A percentile compares a stretch with the other conserved stretches of the same genome.
Conservation (phyloP, 768 basidiomycete genomes). For the Boletus vinaceobasis region DNA sequence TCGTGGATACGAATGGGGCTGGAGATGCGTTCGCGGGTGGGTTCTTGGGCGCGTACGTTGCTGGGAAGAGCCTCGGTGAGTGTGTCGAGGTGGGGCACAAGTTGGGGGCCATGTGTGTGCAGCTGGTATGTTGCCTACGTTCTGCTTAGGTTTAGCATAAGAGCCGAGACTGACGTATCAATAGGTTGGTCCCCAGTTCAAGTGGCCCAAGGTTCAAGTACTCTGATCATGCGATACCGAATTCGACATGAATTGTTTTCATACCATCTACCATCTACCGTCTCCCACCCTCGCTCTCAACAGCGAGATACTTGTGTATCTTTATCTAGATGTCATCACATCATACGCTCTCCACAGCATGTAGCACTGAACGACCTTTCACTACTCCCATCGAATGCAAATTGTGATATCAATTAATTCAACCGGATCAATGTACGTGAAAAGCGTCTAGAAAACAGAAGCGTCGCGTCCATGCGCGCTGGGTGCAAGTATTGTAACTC, state of each 20-base stretch:
- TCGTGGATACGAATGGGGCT: slow-evolving; percentile 97
- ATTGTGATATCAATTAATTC: slow-evolving; percentile 23
- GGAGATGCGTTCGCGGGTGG: slow-evolving; percentile 98
- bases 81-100: slow-evolving; percentile 83
- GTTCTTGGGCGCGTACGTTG: slow-evolving; percentile 81
- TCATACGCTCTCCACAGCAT: slow-evolving; percentile 36
- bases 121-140: slow-evolving; percentile 49
- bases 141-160: neutral
- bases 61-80: slow-evolving; percentile 75
- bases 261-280: slow-evolving; percentile 3
- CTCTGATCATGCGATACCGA: slow-evolving; percentile 24
- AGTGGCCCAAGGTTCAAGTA: slow-evolving; percentile 54
- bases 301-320: slow-evolving; percentile 31
- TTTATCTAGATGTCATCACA: slow-evolving; percentile 20
- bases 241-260: neutral
- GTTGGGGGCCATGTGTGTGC: slow-evolving; percentile 81
- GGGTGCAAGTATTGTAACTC: slow-evolving; percentile 25
- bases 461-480: slow-evolving; percentile 13
- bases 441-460: slow-evolving; percentile 12
- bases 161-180: neutral
- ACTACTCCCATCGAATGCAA: neutral
- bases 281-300: slow-evolving; percentile 35
- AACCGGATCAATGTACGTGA: neutral
- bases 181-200: slow-evolving; percentile 54
- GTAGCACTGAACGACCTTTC: slow-evolving; percentile 19